These are phyloP conservation scores for Spizellomyces sp. DNA, from an alignment of 192 early-diverging fungal species.

Conservation along the genomic window DNA sequence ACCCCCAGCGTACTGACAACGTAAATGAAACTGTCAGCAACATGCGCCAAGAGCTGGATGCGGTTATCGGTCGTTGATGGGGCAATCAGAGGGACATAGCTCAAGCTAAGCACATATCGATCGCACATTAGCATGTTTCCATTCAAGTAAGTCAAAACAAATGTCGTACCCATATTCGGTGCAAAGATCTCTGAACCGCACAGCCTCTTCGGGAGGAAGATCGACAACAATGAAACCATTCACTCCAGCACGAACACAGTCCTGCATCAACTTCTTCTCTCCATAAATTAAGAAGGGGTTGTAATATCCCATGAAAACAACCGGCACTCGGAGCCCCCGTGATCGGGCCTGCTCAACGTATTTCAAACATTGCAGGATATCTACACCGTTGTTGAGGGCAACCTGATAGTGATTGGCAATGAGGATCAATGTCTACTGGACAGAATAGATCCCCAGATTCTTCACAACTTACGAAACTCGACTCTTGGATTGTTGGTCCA, in stretches of 20 bases:
- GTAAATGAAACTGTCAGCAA: constrained; percentile 95
- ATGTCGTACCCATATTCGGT: constrained; percentile 58
- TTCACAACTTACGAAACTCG: constrained; percentile 64
- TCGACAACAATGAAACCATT: constrained; percentile 98
- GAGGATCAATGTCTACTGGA: not conserved
- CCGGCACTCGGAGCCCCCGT: constrained; percentile 82
- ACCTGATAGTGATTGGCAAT: constrained; percentile 41
- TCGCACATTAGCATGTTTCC: not conserved
- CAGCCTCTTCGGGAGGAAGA: constrained; percentile 94
- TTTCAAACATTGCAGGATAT: constrained; percentile 79
- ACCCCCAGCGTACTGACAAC: constrained; percentile 93
- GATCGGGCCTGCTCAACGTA: constrained; percentile 79
- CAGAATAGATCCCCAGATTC: not conserved
- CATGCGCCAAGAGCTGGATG: constrained; percentile 71
- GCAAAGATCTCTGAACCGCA: constrained; percentile 80
- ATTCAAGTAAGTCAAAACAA: not conserved
- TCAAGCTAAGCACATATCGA: constrained; percentile 49
- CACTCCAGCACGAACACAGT: constrained; percentile 83
- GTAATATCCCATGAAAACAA: constrained; percentile 99
- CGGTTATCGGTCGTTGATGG: constrained; percentile 89
- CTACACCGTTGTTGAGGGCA: constrained; percentile 77
- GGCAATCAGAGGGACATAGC: constrained; percentile 89
- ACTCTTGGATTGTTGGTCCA: constrained; percentile 95
- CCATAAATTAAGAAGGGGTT: constrained; percentile 97
- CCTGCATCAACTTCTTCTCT: constrained; percentile 80